Evolutionary conservation across 2,329 filamentous ascomycete genomes (phyloP).

Genomic region (Venturia oleaginea): DNA sequence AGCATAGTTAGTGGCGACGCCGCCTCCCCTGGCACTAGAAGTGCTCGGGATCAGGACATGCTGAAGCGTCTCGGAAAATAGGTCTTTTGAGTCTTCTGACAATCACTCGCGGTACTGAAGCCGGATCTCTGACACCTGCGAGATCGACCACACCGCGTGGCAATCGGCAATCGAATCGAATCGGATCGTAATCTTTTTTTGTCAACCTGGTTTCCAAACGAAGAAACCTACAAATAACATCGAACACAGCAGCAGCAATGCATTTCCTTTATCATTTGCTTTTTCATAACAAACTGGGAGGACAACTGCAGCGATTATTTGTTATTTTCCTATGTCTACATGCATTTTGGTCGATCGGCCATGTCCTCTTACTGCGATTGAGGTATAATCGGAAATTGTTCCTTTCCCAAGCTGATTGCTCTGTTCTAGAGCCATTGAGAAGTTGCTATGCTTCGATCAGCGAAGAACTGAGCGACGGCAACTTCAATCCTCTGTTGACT

Average conservation of each 20-base stretch:
- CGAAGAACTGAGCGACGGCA: not conserved
- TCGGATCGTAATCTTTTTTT: no score
- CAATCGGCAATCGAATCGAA: not conserved
- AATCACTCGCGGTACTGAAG: conserved; percentile 3
- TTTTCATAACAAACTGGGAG: conserved; percentile 2
- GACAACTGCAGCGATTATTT: conserved; percentile 6
- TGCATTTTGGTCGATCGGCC: not conserved
- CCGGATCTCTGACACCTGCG: conserved; percentile 3
- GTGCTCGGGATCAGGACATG: conserved; percentile 35
- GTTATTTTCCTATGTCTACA: not conserved
- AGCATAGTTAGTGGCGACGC: conserved; percentile 29
- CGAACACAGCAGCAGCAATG: not conserved
- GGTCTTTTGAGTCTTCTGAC: not conserved
- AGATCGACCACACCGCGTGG: not conserved
- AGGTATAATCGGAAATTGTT: not conserved
- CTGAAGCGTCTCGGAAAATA: conserved; percentile 22
- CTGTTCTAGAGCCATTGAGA: not conserved
- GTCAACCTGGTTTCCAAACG: not conserved
- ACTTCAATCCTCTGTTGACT: not conserved
- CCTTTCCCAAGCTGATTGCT: not conserved
- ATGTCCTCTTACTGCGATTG: not conserved
- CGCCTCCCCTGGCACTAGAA: conserved; percentile 26
- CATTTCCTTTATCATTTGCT: not conserved
- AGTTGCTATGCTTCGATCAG: not conserved
- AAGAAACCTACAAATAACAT: not conserved